A percentile compares a stretch with the other conserved stretches of the same genome.
Evolutionary conservation across 768 basidiomycete species (phyloP).

Genomic region (Leccinum olivaceopallidum): DNA sequence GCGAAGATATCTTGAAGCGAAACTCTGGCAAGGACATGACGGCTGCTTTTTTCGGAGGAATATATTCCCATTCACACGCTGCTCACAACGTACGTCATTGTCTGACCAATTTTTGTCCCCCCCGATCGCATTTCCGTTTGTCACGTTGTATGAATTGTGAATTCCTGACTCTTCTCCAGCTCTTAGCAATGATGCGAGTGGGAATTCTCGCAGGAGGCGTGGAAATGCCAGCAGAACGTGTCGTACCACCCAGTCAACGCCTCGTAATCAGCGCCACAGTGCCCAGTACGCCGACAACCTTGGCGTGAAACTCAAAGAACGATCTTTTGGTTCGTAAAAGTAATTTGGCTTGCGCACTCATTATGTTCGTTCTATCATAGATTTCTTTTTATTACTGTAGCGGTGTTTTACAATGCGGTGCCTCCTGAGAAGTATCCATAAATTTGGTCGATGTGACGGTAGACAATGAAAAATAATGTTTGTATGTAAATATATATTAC

Average conservation of each 20-base stretch:
- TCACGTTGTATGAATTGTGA: not conserved
- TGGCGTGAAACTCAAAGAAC: not conserved
- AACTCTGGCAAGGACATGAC: slow-evolving; percentile 84
- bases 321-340: not conserved
- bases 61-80: slow-evolving; percentile 81
- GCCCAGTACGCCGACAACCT: slow-evolving; percentile 6
- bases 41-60: slow-evolving; percentile 81
- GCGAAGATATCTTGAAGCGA: slow-evolving; percentile 53
- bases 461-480: slow-evolving; percentile 1
- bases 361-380: slow-evolving; percentile 19
- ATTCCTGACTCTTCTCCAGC: slow-evolving; percentile 29
- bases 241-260: slow-evolving; percentile 47
- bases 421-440: not conserved
- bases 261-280: slow-evolving; percentile 32
- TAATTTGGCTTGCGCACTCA: not conserved
- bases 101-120: not conserved
- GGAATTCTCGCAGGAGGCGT: slow-evolving; percentile 66
- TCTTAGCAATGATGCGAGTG: slow-evolving; percentile 78
- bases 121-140: slow-evolving; percentile 9
- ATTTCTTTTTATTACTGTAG: slow-evolving; percentile 5
- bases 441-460: not conserved
- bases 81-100: slow-evolving; percentile 64
- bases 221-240: slow-evolving; percentile 46
- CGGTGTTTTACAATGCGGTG: not conserved
- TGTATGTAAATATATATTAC: slow-evolving; percentile 5